These are phyloP conservation scores for Trametes cubensis DNA, from an alignment of 768 basidiomycete genomes.

Conservation along the genomic window DNA sequence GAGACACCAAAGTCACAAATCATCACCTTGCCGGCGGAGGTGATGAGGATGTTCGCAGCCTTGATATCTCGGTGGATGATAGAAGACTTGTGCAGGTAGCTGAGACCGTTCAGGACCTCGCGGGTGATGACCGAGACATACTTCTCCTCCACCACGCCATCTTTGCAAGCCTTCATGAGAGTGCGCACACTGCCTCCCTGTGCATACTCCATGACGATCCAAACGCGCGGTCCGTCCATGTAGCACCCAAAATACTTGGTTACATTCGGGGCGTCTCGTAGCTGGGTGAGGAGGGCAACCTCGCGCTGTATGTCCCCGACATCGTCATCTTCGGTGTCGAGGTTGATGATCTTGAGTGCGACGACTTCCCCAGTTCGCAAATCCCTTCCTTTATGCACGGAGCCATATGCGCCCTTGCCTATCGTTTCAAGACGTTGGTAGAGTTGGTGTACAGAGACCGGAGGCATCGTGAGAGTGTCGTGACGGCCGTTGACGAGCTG, in stretches of 20 bases:
- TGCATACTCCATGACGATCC: constrained; percentile 99
- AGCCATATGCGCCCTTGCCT: constrained; percentile 94
- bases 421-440: constrained; percentile 89
- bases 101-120: constrained; percentile 85
- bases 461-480: constrained; percentile 38
- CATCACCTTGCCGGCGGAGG: constrained; percentile 85
- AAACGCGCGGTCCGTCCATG: constrained; percentile 92
- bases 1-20: constrained; percentile 99
- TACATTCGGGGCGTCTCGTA: constrained; percentile 87
- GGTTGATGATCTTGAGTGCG: constrained; percentile 98
- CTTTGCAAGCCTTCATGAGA: constrained; percentile 84
- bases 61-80: constrained; percentile 99
- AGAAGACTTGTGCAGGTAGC: constrained; percentile 88
- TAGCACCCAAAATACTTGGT: constrained; percentile 97
- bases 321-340: constrained; percentile 96
- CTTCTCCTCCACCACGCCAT: constrained; percentile 82
- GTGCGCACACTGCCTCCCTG: constrained; percentile 93
- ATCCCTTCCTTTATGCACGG: constrained; percentile 90
- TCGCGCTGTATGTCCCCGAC: constrained; percentile 96
- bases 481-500: not conserved
- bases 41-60: constrained; percentile 94
- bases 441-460: constrained; percentile 73
- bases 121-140: constrained; percentile 86
- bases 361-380: constrained; percentile 85
- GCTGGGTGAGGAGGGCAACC: constrained; percentile 87